A percentile compares a stretch with the other conserved stretches of the same genome.
These are phyloP conservation scores for Suillus placidus DNA, from an alignment of 768 basidiomycete species.

Conservation along the genomic window DNA sequence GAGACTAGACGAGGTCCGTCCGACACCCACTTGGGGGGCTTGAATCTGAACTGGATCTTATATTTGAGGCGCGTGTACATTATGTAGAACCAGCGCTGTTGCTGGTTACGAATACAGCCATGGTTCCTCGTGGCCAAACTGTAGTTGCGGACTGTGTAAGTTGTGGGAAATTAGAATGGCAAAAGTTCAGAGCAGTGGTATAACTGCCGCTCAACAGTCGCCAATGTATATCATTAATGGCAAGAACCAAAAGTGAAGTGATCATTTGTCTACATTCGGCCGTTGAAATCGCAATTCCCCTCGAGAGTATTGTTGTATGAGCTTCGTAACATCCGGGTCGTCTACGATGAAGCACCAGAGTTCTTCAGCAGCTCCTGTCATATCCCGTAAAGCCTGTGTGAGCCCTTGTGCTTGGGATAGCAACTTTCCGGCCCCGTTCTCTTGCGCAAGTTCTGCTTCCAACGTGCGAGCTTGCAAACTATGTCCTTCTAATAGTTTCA, in stretches of 20 bases:
- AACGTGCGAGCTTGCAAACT: constrained; percentile 1
- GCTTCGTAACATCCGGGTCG: background rate
- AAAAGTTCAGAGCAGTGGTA: background rate
- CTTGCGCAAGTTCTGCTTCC: constrained; percentile 2
- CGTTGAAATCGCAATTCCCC: background rate
- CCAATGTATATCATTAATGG: background rate
- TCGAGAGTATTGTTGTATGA: constrained; percentile 2
- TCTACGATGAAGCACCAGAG: constrained; percentile 11
- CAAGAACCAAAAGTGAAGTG: background rate
- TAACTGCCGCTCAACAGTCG: background rate
- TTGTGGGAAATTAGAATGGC: background rate
- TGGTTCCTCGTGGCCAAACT: background rate
- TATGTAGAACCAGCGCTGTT: background rate
- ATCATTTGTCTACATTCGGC: background rate
- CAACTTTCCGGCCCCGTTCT: background rate
- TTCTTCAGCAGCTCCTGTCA: constrained; percentile 10
- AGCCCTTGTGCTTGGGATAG: background rate
- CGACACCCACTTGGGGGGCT: constrained; percentile 93
- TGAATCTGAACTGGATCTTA: constrained; percentile 79
- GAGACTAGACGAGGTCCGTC: constrained; percentile 83
- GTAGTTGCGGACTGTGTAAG: background rate
- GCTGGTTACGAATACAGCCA: background rate
- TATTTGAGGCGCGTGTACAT: constrained; percentile 33
- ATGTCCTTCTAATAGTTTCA: constrained; percentile 7
- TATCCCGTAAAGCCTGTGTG: constrained; percentile 3